Conservation (phyloP, 257 asterid species). For the Anisodus acutangulus region DNA sequence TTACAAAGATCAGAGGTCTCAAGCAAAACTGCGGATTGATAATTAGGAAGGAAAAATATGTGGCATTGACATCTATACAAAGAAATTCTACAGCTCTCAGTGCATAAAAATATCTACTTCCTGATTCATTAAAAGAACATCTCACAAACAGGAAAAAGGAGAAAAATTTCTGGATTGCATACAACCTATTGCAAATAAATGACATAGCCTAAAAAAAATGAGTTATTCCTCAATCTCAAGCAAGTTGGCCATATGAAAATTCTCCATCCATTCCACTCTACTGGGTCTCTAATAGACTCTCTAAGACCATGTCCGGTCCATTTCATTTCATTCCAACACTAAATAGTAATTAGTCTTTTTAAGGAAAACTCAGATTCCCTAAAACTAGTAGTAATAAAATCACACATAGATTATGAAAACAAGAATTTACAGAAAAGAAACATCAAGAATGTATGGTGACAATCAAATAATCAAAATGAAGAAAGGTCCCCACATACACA, state of each 20-base stretch:
- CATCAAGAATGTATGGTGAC: neutral
- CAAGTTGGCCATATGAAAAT: neutral
- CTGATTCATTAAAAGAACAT: neutral
- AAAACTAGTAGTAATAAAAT: neutral
- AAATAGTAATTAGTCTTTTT: neutral
- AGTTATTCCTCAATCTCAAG: neutral
- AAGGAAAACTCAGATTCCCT: neutral
- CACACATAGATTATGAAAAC: neutral
- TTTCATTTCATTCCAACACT: neutral
- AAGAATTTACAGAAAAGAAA: neutral
- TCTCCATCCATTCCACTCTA: neutral
- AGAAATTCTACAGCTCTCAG: neutral
- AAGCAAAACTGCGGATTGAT: neutral
- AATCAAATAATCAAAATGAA: constrained; percentile 17
- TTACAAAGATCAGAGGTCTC: neutral
- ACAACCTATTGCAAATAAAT: neutral
- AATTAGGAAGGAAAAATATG: neutral
- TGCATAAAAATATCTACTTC: neutral
- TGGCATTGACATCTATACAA: neutral
- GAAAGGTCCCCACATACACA: constrained; percentile 36
- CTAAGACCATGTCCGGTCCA: neutral
- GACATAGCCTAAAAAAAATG: neutral
- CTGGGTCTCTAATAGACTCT: neutral
- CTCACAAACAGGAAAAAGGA: neutral
- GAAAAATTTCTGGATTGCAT: neutral